Evolutionary conservation across 2,329 filamentous ascomycete species (phyloP), one percentile per base, ranked within the genome.

Genomic region (Diaporthe velutina): DNA sequence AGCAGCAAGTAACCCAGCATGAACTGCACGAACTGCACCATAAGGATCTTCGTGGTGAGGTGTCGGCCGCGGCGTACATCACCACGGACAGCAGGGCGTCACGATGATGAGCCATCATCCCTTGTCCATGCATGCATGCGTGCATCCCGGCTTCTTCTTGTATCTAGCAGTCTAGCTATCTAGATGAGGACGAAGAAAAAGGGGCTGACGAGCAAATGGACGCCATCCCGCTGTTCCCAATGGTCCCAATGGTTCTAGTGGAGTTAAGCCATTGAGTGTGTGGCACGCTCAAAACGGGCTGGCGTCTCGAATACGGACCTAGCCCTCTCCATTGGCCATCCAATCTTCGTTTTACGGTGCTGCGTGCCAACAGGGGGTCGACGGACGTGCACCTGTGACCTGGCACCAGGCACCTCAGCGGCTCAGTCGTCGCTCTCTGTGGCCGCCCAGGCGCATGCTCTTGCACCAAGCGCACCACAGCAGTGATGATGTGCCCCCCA

Each of bases 281-380:
- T 68, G 64, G 64, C 64, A 67, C 64, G 48, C 64, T 33, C 64
- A 68, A 68, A 68, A 68, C 64, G 64, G 64, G 64, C 64, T 68
- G 64, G 64, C 64, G 64, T 68, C 64, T 68, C 64, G 54, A 68
- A 68, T 28, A 68, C 48, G 64, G 48, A 68, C 64, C 64, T 68
- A 52, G 64, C 30, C 30, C 64, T 68, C 64, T 68, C 33, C 48
- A 68, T 68, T 68, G 64, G 64, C 64, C 64, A 54, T 54, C 64
- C 48, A 38, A 40, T 40, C 33, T 54, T 54, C 42, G 8, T 30
- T n/a, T n/a, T 35, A 35, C 28, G 61, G 33, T 40, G 64, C 64
- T 68, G 64, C 48, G 35, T 35, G 30, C 30, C 48, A 52, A 40
- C 64, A 68, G 64, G 64, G 48, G 64, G 25, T 45, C n/a, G 45